phyloP scores from a whole-genome alignment of 345 rosid genomes.

The Dimocarpus longan region DNA sequence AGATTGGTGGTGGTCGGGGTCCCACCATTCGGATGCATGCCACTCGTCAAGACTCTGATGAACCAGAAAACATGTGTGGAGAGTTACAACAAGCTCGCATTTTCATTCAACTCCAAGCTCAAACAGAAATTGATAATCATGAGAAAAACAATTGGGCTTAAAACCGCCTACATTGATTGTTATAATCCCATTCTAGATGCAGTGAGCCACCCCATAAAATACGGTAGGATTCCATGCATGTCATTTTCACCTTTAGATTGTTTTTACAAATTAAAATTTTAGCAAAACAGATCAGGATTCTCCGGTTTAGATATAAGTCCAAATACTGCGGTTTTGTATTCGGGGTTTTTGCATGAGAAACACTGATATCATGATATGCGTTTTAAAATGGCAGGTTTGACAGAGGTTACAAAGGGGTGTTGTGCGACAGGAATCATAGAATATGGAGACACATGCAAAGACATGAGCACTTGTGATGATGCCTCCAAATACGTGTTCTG shows the following conservation, averaged over 20 bases:
- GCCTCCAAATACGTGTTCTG: constrained; percentile 67
- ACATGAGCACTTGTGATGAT: constrained; percentile 59
- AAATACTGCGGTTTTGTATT: background rate
- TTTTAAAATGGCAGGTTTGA: constrained; percentile 44
- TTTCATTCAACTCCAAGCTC: constrained; percentile 58
- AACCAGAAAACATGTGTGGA: constrained; percentile 51
- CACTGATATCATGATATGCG: background rate
- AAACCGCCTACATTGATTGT: constrained; percentile 57
- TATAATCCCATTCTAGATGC: constrained; percentile 49
- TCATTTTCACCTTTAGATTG: no score
- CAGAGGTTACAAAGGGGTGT: constrained; percentile 63
- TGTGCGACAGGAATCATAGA: constrained; percentile 77
- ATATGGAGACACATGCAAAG: constrained; percentile 71
- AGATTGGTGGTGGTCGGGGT: constrained; percentile 77
- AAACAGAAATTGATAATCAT: constrained; percentile 37
- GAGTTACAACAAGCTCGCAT: constrained; percentile 48
- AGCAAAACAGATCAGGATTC: no score
- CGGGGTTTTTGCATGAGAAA: background rate
- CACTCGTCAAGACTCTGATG: constrained; percentile 59
- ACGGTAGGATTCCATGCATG: constrained; percentile 40
- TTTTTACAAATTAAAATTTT: no score
- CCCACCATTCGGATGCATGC: constrained; percentile 92
- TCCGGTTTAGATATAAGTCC: no score
- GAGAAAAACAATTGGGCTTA: constrained; percentile 40
- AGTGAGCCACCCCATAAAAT: constrained; percentile 46